Conservation (phyloP, 768 basidiomycete genomes). For the Lentinula guzmanii region DNA sequence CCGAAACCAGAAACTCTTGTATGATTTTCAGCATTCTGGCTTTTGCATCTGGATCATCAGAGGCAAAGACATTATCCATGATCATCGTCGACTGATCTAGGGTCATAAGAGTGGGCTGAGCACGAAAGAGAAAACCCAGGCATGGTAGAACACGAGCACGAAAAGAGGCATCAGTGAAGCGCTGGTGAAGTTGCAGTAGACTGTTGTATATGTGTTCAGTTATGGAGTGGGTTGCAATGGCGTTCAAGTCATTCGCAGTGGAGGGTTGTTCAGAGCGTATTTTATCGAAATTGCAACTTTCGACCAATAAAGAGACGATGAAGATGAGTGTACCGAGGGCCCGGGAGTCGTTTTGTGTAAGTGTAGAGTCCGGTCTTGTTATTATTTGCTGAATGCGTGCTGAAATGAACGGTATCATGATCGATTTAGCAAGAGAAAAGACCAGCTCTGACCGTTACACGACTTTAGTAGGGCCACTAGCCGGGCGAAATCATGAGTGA, state of each 20-base stretch:
- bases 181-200: slow-evolving; percentile 68
- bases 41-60: slow-evolving; percentile 64
- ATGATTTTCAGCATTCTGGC: slow-evolving; percentile 79
- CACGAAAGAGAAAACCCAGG: slow-evolving; percentile 87
- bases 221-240: slow-evolving; percentile 42
- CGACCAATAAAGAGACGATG: slow-evolving; percentile 80
- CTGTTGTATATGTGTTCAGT: slow-evolving; percentile 78
- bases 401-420: slow-evolving; percentile 1
- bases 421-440: neutral
- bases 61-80: slow-evolving; percentile 86
- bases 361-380: slow-evolving; percentile 34
- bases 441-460: slow-evolving; percentile 58
- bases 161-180: slow-evolving; percentile 50
- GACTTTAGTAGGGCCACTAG: slow-evolving; percentile 79
- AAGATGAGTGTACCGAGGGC: slow-evolving; percentile 69
- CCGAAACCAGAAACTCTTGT: slow-evolving; percentile 85
- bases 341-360: slow-evolving; percentile 44
- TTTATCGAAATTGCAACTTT: slow-evolving; percentile 84
- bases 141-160: slow-evolving; percentile 79
- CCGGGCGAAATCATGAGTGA: slow-evolving; percentile 81
- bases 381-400: slow-evolving; percentile 54
- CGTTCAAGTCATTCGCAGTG: slow-evolving; percentile 18
- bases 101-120: slow-evolving; percentile 89
- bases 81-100: slow-evolving; percentile 69
- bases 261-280: slow-evolving; percentile 58